phyloP scores from a whole-genome alignment of 1,284 basidiomycete genomes.

The Malassezia psittaci region DNA sequence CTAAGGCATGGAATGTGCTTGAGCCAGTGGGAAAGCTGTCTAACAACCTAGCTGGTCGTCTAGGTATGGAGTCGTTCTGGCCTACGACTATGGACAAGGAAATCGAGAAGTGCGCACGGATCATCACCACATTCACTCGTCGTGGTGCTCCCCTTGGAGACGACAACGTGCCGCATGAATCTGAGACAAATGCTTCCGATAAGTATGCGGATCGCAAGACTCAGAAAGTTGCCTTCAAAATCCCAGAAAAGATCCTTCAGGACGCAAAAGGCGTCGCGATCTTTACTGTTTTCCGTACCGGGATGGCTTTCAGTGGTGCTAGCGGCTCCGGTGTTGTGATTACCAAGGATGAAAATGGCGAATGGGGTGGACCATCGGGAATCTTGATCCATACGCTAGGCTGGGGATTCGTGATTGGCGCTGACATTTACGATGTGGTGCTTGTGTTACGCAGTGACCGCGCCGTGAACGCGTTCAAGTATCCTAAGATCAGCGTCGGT shows the following conservation, averaged over 20 bases:
- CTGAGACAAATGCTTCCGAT: constrained; percentile 8
- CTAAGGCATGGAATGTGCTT: constrained; percentile 27
- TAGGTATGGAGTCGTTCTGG: constrained; percentile 42
- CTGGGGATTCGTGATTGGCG: constrained; percentile 40
- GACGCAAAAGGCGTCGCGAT: constrained; percentile 38
- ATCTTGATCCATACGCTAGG: constrained; percentile 44
- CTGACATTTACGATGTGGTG: constrained; percentile 49
- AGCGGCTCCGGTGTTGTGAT: constrained; percentile 45
- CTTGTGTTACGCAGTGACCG: constrained; percentile 43
- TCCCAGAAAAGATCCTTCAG: constrained; percentile 34
- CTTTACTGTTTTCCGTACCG: constrained; percentile 44
- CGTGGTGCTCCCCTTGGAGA: constrained; percentile 22
- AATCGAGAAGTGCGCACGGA: constrained; percentile 40
- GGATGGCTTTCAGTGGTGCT: constrained; percentile 26
- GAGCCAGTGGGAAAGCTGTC: constrained; percentile 28
- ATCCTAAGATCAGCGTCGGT: constrained; percentile 42
- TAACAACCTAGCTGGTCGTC: constrained; percentile 25
- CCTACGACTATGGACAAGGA: constrained; percentile 33
- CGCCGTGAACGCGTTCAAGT: constrained; percentile 37
- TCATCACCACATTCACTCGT: constrained; percentile 35
- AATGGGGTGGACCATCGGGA: constrained; percentile 44
- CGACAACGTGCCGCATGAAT: constrained; percentile 4
- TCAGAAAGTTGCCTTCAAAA: constrained; percentile 43
- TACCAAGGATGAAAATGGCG: constrained; percentile 37
- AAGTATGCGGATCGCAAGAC: constrained; percentile 39